These are phyloP conservation scores for Salix brachista DNA, from an alignment of 345 rosid species.

Conservation along the genomic window DNA sequence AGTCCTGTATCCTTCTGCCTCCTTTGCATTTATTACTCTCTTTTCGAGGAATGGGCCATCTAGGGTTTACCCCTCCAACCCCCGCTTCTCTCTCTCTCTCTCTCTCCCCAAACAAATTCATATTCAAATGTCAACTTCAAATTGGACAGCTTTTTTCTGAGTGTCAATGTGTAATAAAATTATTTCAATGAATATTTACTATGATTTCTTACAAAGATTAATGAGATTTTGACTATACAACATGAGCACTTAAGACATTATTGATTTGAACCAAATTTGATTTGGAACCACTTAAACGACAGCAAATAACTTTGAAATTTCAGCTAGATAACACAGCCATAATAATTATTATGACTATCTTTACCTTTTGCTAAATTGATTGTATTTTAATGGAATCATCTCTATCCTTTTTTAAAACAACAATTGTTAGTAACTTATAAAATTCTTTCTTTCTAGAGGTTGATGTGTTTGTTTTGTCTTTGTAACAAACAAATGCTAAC, in stretches of 20 bases:
- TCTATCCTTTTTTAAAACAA: not conserved
- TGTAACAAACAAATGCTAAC: not conserved
- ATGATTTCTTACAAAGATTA: not conserved
- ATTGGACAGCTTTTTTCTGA: conserved; percentile 24
- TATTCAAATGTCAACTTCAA: conserved; percentile 28
- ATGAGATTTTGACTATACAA: not conserved
- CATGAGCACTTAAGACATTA: not conserved
- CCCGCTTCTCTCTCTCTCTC: not conserved
- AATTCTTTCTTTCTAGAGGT: not conserved
- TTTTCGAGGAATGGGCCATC: conserved; percentile 30
- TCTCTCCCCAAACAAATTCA: conserved; percentile 6
- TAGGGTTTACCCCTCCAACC: conserved; percentile 16
- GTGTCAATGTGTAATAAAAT: not conserved
- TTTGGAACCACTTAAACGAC: not conserved
- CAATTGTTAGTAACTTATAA: not conserved
- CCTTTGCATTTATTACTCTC: conserved; percentile 23
- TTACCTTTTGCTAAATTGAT: not conserved
- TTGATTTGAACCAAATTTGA: not conserved
- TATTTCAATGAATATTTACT: not conserved
- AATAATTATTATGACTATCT: not conserved
- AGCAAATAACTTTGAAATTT: not conserved
- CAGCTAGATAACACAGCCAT: not conserved
- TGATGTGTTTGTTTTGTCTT: not conserved
- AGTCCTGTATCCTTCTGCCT: conserved; percentile 21
- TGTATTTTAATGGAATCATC: not conserved